Base-by-base conservation (phyloP, 2,329 filamentous ascomycete species). In the Exutisphaerella laricina region DNA sequence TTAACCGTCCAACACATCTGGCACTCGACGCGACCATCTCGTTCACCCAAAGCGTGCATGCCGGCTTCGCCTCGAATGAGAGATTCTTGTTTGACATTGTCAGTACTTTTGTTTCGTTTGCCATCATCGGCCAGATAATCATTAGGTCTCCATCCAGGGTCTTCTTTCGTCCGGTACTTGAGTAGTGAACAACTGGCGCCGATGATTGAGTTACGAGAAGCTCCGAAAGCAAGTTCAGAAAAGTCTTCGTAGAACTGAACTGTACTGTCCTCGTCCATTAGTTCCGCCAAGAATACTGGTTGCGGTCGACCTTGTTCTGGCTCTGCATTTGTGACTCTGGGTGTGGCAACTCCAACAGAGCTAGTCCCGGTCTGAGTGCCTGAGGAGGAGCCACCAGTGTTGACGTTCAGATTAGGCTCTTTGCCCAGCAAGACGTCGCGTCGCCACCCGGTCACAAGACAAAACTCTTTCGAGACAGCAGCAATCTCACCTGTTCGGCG, bases 1-100 rank as follows among this genome's bases (percentile, higher is more conserved):
- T 95, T 95, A 50, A 97, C 89, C 51, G 87, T 90, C 89, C 90
- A 97, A 70, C 87, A 94, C 68, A 94, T 95, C 58, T 85, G 88
- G 70, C 89, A 96, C 62, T 94, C 86, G 44, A 97, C 85, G 67
- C 92, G 89, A 41, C 89, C 90, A 59, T 94, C 88, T 61, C 80
- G 84, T 59, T 86, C 73, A 0, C 78, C 87, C 10, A 95, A 76
- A 59, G 81, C 79, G 41, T 84, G 84, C 66, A 94, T 90, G 7
- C 86, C 88, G 49, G 85, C 77, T 65, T 88, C 82, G 41, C 82
- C 80, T 55, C 80, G 64, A 53, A 58, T 66, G 48, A 50, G 59
- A 49, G 38, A 51, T 25, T 59, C 57, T 12, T 44, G 45, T 45
- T 54, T 59, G 29, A 45, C 42, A 3, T 54, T 51, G 2, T 45